Evolutionary conservation across 371 early-diverging fungal genomes (phyloP).

Genomic region (Lichtheimia hyalospora): DNA sequence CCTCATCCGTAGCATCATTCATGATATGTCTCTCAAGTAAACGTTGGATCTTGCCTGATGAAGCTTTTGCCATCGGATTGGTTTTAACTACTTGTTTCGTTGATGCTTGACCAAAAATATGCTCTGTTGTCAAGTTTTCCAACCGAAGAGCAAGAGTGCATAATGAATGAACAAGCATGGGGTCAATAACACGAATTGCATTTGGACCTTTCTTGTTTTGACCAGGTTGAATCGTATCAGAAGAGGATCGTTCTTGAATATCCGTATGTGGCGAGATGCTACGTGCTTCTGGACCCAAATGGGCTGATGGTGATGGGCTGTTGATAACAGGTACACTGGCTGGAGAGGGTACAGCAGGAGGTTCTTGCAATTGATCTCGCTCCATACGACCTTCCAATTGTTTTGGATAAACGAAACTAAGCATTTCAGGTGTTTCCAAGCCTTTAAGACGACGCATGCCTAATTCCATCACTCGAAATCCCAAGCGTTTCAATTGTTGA

Average conservation of each 20-base stretch:
- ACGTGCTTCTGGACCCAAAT: not conserved
- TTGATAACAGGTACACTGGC: not conserved
- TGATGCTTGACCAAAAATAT: not conserved
- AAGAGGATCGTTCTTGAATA: not conserved
- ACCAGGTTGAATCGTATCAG: not conserved
- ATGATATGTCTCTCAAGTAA: slow-evolving; percentile 25
- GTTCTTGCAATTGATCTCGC: slow-evolving; percentile 15
- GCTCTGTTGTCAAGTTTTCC: slow-evolving; percentile 40
- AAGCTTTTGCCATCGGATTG: not conserved
- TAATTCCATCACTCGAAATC: slow-evolving; percentile 69
- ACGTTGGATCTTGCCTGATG: slow-evolving; percentile 2
- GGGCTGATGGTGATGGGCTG: not conserved
- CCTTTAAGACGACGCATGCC: slow-evolving; percentile 88
- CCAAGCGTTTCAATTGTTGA: slow-evolving; percentile 68
- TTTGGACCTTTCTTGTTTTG: not conserved
- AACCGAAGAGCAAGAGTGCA: slow-evolving; percentile 40
- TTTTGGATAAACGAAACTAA: slow-evolving; percentile 75
- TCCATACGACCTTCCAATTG: slow-evolving; percentile 52
- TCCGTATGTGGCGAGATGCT: not conserved
- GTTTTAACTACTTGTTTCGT: not conserved
- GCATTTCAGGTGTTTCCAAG: slow-evolving; percentile 84
- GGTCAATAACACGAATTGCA: slow-evolving; percentile 29
- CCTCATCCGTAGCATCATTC: slow-evolving; percentile 46
- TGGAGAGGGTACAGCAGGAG: not conserved
- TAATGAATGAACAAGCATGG: slow-evolving; percentile 32